Conservation (phyloP, 2,329 filamentous ascomycete genomes). For the Microsporum canis region DNA sequence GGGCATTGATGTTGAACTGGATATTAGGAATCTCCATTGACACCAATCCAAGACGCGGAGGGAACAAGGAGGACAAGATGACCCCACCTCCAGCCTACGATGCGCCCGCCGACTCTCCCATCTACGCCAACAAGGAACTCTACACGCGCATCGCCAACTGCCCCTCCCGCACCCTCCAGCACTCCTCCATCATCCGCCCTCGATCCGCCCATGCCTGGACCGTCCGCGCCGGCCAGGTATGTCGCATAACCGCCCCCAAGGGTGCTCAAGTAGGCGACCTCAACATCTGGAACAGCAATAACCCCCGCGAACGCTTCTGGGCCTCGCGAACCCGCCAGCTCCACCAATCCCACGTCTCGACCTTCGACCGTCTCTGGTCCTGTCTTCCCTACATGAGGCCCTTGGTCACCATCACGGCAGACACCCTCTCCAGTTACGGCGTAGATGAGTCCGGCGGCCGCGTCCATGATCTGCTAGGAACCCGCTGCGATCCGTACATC, state of each 20-base stretch:
- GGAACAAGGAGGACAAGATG: neutral
- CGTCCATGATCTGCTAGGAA: conserved; percentile 70
- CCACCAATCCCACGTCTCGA: conserved; percentile 61
- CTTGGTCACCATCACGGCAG: conserved; percentile 57
- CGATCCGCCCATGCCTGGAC: conserved; percentile 64
- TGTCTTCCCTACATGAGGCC: conserved; percentile 66
- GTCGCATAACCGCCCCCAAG: conserved; percentile 62
- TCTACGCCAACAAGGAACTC: conserved; percentile 27
- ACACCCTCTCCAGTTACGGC: conserved; percentile 53
- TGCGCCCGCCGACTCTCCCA: conserved; percentile 25
- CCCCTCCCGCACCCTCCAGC: conserved; percentile 24
- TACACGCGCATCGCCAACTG: conserved; percentile 30
- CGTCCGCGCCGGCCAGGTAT: conserved; percentile 55
- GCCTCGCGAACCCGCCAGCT: conserved; percentile 67
- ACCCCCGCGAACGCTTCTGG: conserved; percentile 74
- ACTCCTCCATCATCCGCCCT: conserved; percentile 55
- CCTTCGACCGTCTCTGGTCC: conserved; percentile 65
- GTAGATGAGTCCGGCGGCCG: conserved; percentile 52
- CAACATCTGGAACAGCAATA: conserved; percentile 67
- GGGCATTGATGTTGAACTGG: no score
- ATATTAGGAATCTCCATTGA: neutral
- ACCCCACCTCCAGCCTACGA: conserved; percentile 30
- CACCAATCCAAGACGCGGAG: neutral
- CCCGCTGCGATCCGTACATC: conserved; percentile 75
- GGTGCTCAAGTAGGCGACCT: conserved; percentile 75